Evolutionary conservation across 179 eudicot genomes (phyloP).

Genomic region (Carnegiea gigantea): DNA sequence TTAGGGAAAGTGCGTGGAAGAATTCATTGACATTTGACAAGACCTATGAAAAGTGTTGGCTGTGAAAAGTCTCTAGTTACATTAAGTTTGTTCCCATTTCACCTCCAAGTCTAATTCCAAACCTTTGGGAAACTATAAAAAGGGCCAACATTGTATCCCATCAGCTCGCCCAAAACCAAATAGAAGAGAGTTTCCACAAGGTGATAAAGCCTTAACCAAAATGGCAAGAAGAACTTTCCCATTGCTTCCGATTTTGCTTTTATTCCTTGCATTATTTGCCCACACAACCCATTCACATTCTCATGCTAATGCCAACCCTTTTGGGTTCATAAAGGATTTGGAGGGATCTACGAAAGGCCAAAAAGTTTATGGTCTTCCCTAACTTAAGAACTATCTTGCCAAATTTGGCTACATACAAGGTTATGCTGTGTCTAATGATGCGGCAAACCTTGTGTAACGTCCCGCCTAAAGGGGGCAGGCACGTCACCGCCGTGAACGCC

Average conservation of each 20-base stretch:
- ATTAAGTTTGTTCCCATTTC: neutral
- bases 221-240: neutral
- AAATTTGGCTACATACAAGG: slow-evolving; percentile 35
- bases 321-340: slow-evolving; percentile 16
- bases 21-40: neutral
- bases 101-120: neutral
- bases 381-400: slow-evolving; percentile 31
- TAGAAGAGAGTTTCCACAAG: neutral
- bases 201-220: neutral
- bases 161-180: neutral
- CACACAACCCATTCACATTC: slow-evolving; percentile 15
- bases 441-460: neutral
- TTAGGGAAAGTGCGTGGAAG: neutral
- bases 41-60: neutral
- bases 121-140: neutral
- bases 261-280: slow-evolving; percentile 10
- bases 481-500: too few species aligned
- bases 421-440: neutral
- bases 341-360: slow-evolving; percentile 35
- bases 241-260: neutral
- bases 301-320: slow-evolving; percentile 17
- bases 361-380: slow-evolving; percentile 23
- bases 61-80: neutral
- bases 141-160: neutral
- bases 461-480: too few species aligned